Evolutionary conservation across 768 basidiomycete genomes (phyloP).

Genomic region (Pilatotrama ljubarskyi): DNA sequence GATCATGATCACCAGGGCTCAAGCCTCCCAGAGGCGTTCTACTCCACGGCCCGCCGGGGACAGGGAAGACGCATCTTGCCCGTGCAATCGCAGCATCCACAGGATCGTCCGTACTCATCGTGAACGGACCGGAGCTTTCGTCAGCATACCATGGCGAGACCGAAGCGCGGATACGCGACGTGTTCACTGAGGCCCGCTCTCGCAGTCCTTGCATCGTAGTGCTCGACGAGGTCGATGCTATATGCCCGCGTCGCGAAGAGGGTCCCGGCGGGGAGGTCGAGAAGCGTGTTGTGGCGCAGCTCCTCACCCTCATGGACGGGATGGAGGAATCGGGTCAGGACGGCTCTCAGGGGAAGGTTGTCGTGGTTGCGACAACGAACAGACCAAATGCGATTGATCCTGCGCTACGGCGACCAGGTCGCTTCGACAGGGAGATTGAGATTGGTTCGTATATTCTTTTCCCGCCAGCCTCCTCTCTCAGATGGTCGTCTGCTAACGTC

Average conservation of each 20-base stretch:
- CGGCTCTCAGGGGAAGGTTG: conserved; percentile 60
- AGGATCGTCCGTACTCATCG: conserved; percentile 82
- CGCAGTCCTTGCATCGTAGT: conserved; percentile 92
- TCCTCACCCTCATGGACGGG: conserved; percentile 94
- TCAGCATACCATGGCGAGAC: conserved; percentile 98
- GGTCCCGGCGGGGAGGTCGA: conserved; percentile 93
- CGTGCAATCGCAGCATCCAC: conserved; percentile 91
- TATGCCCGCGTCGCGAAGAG: conserved; percentile 89
- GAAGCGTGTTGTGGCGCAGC: conserved; percentile 90
- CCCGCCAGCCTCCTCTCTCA: neutral
- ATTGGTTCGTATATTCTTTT: conserved; percentile 59
- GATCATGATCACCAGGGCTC: conserved; percentile 51
- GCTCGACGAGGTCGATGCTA: conserved; percentile 93
- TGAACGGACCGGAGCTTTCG: conserved; percentile 94
- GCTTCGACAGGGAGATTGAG: conserved; percentile 95
- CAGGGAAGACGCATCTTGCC: conserved; percentile 96
- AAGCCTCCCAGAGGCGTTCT: conserved; percentile 96
- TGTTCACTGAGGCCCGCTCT: conserved; percentile 81
- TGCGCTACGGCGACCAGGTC: conserved; percentile 82
- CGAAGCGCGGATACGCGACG: conserved; percentile 84
- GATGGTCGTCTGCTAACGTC: neutral
- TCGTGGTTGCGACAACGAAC: conserved; percentile 96
- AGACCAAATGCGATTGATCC: conserved; percentile 95
- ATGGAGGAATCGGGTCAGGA: conserved; percentile 53
- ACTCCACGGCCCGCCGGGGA: conserved; percentile 94